Conservation (phyloP, 257 asterid genomes). For the Euphrasia confusa region DNA sequence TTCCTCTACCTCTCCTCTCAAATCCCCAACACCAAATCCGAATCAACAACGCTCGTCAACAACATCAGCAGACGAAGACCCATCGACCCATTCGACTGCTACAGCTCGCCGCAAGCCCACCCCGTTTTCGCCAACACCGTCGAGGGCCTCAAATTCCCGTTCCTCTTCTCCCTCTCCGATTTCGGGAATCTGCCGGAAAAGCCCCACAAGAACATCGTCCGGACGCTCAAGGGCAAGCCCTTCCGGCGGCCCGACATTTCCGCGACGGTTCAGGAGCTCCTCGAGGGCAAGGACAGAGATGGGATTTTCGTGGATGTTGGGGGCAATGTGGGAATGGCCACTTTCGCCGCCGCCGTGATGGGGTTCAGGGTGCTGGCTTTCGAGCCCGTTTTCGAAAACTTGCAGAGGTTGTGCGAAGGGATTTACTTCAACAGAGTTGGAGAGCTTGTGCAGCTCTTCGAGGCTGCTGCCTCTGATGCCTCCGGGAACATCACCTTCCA, state of each 20-base stretch:
- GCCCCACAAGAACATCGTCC: constrained; percentile 91
- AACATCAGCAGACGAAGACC: constrained; percentile 20
- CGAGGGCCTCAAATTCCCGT: constrained; percentile 89
- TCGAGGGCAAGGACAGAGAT: constrained; percentile 43
- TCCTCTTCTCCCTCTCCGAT: constrained; percentile 80
- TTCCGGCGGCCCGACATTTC: constrained; percentile 90
- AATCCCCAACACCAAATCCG: constrained; percentile 35
- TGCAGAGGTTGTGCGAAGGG: constrained; percentile 96
- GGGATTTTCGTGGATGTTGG: constrained; percentile 89
- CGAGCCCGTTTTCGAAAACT: constrained; percentile 96
- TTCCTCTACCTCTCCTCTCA: constrained; percentile 75
- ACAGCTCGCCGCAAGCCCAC: constrained; percentile 70
- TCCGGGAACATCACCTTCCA: constrained; percentile 81
- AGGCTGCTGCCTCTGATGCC: constrained; percentile 82
- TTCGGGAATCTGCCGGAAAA: constrained; percentile 79
- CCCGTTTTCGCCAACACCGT: constrained; percentile 89
- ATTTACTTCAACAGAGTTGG: constrained; percentile 76
- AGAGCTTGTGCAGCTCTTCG: constrained; percentile 65
- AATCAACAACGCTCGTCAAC: constrained; percentile 15
- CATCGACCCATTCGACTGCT: constrained; percentile 69
- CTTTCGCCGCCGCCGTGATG: constrained; percentile 93
- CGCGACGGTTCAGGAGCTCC: constrained; percentile 69
- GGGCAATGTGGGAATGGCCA: constrained; percentile 97
- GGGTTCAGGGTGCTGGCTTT: constrained; percentile 89
- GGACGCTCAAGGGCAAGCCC: constrained; percentile 83